phyloP scores from a whole-genome alignment of 768 basidiomycete species.

The Boletus eberwhitei region DNA sequence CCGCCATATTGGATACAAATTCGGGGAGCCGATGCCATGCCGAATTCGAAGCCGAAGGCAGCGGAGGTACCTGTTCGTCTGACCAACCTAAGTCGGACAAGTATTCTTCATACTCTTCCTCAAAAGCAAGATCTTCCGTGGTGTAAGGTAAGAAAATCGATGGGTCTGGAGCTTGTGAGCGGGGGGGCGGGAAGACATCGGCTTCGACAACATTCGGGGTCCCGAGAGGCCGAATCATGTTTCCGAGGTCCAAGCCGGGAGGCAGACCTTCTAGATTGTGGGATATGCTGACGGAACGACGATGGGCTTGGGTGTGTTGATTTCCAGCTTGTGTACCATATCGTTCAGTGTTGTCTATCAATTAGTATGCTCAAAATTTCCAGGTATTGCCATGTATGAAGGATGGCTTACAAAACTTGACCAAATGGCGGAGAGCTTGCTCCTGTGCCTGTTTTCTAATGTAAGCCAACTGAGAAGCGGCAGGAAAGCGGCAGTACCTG shows the following conservation, averaged over 20 bases:
- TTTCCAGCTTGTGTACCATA: conserved; percentile 64
- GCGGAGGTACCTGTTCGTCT: conserved; percentile 48
- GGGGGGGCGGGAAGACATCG: conserved; percentile 94
- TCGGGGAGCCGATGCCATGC: conserved; percentile 86
- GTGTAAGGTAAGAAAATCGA: conserved; percentile 87
- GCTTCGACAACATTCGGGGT: conserved; percentile 77
- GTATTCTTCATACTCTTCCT: conserved; percentile 96
- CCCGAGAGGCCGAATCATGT: conserved; percentile 69
- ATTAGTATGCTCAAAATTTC: conserved; percentile 8
- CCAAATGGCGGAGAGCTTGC: conserved; percentile 86
- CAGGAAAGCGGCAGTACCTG: conserved; percentile 48
- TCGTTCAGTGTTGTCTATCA: conserved; percentile 82
- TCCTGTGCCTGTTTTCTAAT: conserved; percentile 73
- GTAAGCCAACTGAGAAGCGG: conserved; percentile 8
- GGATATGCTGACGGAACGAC: conserved; percentile 80
- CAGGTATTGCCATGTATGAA: background rate
- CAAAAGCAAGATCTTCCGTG: conserved; percentile 90
- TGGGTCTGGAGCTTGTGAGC: conserved; percentile 80
- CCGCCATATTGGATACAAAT: conserved; percentile 76
- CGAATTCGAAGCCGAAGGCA: conserved; percentile 36
- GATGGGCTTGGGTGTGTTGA: conserved; percentile 57
- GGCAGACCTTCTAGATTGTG: conserved; percentile 76
- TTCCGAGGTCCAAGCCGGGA: conserved; percentile 69
- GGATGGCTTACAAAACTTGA: conserved; percentile 80
- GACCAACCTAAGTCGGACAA: conserved; percentile 82